Percentiles rank a stretch among this genome's conserved stretches.
Evolutionary conservation across 345 rosid species (phyloP).

Genomic region (Eucalyptus curtisii): DNA sequence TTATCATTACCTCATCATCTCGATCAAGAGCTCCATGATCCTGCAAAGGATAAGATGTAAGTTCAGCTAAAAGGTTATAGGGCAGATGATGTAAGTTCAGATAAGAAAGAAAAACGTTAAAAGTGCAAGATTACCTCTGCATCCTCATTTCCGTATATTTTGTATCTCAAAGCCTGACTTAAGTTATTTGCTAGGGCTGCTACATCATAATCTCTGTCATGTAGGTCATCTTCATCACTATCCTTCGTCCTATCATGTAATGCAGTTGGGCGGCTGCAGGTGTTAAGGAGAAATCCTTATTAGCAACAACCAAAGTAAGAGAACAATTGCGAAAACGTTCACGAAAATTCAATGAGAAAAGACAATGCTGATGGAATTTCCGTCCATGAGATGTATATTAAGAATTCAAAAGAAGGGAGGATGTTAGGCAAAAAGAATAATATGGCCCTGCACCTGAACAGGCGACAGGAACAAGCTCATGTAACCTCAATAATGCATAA

Average conservation of each 20-base stretch:
- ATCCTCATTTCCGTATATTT: constrained; percentile 76
- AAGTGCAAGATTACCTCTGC: constrained; percentile 37
- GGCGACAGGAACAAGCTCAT: neutral
- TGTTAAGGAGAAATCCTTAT: neutral
- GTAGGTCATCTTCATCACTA: constrained; percentile 87
- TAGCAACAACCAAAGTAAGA: neutral
- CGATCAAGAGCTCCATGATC: constrained; percentile 60
- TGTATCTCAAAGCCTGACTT: constrained; percentile 85
- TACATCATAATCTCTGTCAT: constrained; percentile 91
- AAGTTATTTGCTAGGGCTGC: constrained; percentile 88
- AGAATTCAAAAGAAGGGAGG: neutral
- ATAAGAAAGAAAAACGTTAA: neutral
- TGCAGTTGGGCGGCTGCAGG: constrained; percentile 84
- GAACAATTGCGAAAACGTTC: neutral
- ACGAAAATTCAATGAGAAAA: neutral
- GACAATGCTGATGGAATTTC: neutral
- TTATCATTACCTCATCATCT: constrained; percentile 58
- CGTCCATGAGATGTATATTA: neutral
- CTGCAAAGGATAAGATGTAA: constrained; percentile 20
- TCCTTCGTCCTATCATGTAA: constrained; percentile 90
- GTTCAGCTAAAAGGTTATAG: neutral
- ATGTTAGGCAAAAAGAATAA: neutral
- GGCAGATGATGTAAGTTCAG: neutral
- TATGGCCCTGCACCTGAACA: neutral
- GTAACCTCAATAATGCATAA: neutral